Percentiles rank a stretch among this genome's conserved stretches.
phyloP scores from a whole-genome alignment of 108 stramenopile genomes.

The Parietichytrium sp. region DNA sequence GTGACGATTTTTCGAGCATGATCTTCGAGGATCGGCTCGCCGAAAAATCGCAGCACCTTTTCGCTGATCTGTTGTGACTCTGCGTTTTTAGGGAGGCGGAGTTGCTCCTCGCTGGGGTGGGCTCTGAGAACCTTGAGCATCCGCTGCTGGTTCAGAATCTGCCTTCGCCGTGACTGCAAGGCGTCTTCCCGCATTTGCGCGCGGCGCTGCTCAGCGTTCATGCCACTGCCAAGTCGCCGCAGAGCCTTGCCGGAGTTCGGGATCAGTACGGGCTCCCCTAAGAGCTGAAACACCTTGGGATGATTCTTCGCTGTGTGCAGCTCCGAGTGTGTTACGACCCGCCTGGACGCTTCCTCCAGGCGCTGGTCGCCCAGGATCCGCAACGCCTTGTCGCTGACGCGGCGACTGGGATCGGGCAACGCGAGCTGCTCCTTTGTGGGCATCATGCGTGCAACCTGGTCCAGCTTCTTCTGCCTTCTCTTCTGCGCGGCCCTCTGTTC shows the following conservation, averaged over 20 bases:
- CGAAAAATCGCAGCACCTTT: constrained; percentile 20
- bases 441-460: neutral
- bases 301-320: neutral
- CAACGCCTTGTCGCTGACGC: constrained; percentile 34
- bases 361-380: neutral
- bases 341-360: neutral
- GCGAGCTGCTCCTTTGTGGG: constrained; percentile 4
- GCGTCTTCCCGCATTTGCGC: neutral
- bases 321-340: neutral
- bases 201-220: neutral
- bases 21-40: neutral
- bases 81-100: neutral
- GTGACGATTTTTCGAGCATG: neutral
- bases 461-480: no score
- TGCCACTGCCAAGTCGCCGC: neutral
- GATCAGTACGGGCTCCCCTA: neutral
- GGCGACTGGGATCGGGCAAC: neutral
- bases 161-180: neutral
- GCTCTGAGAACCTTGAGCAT: neutral
- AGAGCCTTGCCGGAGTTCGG: neutral
- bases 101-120: neutral
- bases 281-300: constrained; percentile 1
- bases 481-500: neutral
- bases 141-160: neutral
- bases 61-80: neutral